Percentiles rank a stretch among this genome's conserved stretches.
phyloP scores from a whole-genome alignment of 2,329 filamentous ascomycete genomes.

The Colletotrichum ledebouriae region DNA sequence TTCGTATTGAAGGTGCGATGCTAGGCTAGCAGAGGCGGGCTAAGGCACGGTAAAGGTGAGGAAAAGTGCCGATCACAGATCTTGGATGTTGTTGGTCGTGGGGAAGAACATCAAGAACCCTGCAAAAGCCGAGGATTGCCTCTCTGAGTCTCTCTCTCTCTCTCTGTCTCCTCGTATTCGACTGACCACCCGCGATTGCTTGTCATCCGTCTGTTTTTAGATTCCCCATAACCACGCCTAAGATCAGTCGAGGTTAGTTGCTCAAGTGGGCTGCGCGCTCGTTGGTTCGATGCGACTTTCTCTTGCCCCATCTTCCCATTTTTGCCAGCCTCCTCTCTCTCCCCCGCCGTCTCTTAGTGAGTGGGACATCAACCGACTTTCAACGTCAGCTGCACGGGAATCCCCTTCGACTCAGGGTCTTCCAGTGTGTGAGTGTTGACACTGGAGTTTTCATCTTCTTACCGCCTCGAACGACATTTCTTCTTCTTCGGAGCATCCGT shows the following conservation, averaged over 20 bases:
- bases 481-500: neutral
- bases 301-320: constrained; percentile 19
- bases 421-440: too few species aligned
- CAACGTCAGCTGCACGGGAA: constrained; percentile 5
- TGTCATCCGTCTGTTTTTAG: constrained; percentile 38
- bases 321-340: constrained; percentile 27
- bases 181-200: constrained; percentile 17
- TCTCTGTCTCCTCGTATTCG: constrained; percentile 31
- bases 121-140: constrained; percentile 13
- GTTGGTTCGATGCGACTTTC: constrained; percentile 12
- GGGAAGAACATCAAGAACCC: constrained; percentile 13
- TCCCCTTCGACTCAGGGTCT: constrained; percentile 4
- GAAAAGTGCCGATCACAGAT: constrained; percentile 37
- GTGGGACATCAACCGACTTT: constrained; percentile 10
- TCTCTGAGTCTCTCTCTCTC: neutral
- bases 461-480: constrained; percentile 2
- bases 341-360: neutral
- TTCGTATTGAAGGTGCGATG: constrained; percentile 37
- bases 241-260: constrained; percentile 8
- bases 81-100: constrained; percentile 25
- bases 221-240: neutral
- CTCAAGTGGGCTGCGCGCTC: constrained; percentile 8
- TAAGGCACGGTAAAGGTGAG: constrained; percentile 12
- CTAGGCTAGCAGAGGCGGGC: constrained; percentile 19
- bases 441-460: neutral